phyloP scores from a whole-genome alignment of 495 filamentous ascomycete genomes.

The Achaetomiella virescens region DNA sequence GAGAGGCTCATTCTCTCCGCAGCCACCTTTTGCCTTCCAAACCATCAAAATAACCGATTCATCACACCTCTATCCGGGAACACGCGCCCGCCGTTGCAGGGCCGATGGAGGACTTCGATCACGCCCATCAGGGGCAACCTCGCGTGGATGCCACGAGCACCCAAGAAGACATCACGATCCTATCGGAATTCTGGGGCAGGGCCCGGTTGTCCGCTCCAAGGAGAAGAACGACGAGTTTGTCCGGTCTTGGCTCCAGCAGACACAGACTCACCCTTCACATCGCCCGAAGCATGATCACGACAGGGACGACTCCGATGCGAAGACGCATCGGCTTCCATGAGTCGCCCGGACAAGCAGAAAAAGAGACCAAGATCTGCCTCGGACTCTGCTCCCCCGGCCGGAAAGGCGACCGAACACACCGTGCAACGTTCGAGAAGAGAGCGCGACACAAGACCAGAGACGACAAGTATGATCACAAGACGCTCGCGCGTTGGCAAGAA shows the following conservation, averaged over 20 bases:
- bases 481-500: constrained; percentile 32
- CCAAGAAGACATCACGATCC: neutral
- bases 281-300: constrained; percentile 5
- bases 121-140: neutral
- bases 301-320: neutral
- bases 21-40: no score
- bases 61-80: neutral
- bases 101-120: neutral
- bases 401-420: neutral
- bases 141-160: neutral
- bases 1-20: no score
- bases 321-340: neutral
- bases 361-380: constrained; percentile 16
- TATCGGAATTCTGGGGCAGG: neutral
- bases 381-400: neutral
- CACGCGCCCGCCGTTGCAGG: neutral
- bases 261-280: constrained; percentile 19
- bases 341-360: constrained; percentile 4
- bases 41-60: no score
- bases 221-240: constrained; percentile 16
- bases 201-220: neutral
- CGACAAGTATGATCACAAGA: constrained; percentile 48
- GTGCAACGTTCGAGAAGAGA: constrained; percentile 47
- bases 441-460: constrained; percentile 56
- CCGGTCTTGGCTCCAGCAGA: constrained; percentile 33